Base-by-base conservation (phyloP, 2,329 filamentous ascomycete species). In the Lasiodiplodia gonubiensis region DNA sequence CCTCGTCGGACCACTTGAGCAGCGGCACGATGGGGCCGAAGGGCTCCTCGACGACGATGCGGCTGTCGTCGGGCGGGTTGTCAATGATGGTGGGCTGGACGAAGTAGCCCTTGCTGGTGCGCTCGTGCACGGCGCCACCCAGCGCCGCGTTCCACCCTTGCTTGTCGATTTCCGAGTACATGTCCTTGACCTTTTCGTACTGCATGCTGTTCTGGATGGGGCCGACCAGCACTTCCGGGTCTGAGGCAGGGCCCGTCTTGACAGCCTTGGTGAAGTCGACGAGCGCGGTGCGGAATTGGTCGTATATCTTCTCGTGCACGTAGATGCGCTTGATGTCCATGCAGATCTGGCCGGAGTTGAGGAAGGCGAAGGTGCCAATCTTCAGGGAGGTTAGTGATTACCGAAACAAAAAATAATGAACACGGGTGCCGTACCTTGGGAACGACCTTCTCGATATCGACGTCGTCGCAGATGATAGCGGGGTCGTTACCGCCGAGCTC, bases 201-300 rank as follows among this genome's bases (percentile, higher is more conserved):
- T 91, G 89, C 84, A 88, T 85, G 70, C 82, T 77, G 76, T 91
- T 91, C 69, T 89, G 87, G 3, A 91, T 77, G 0, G 89, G 89
- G 0, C 87, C 86, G 67, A 88, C 83, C 39, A 86, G 74, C 54
- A 83, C 80, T 49, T 79, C 79, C 59, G 77, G 80, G 67, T 84
- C 75, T 5, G 69, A 72, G 77, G 66, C 74, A 74, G 51, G 75
- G 67, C 71, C 83, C 52, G 80, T 72, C 60, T 79, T 79, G 42
- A 82, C 68, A 2, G 68, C 69, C 60, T 83, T 81, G 48, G 83
- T 82, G 46, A 84, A 81, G 52, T 80, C 77, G 5, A 83, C 78
- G 49, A 85, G 69, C 1, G 79, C 80, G 2, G 79, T 75, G 3
- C 84, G 76, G 76, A 90, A 88, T n/a, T 80, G 72, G 30, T 86